Evolutionary conservation across 805 yeast genomes (phyloP).

Genomic region (Blastobotrys parvus): DNA sequence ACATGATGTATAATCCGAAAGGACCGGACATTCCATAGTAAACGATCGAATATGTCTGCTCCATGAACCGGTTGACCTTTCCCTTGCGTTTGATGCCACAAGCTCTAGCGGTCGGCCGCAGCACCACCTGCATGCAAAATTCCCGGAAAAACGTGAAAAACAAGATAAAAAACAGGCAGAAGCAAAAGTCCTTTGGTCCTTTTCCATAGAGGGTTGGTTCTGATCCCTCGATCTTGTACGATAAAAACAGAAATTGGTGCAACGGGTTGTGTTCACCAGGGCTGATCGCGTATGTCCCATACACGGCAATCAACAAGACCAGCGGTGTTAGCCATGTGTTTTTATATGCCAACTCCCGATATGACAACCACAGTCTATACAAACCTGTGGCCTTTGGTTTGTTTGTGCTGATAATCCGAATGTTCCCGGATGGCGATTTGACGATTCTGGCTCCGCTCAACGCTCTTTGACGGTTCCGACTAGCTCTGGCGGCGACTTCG

Average conservation of each 20-base stretch:
- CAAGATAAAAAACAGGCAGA: conserved; percentile 71
- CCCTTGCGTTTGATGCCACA: conserved; percentile 44
- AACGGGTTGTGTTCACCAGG: conserved; percentile 52
- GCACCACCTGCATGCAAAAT: conserved; percentile 73
- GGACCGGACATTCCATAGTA: conserved; percentile 81
- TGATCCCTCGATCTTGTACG: conserved; percentile 52
- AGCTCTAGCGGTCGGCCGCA: conserved; percentile 59
- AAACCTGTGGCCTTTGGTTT: conserved; percentile 8
- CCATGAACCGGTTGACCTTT: conserved; percentile 78
- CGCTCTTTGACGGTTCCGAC: conserved; percentile 31
- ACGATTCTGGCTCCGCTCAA: conserved; percentile 15
- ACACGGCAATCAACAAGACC: conserved; percentile 35
- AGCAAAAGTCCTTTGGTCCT: conserved; percentile 74
- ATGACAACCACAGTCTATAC: conserved; percentile 42
- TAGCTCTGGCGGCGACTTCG: conserved; percentile 33
- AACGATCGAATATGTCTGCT: conserved; percentile 77
- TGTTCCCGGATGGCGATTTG: conserved; percentile 2
- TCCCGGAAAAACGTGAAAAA: conserved; percentile 88
- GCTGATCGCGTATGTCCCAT: conserved; percentile 37
- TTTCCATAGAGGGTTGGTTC: conserved; percentile 60
- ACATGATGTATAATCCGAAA: conserved; percentile 84
- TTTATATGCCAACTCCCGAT: conserved; percentile 47
- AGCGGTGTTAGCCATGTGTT: conserved; percentile 69
- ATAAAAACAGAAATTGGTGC: conserved; percentile 53
- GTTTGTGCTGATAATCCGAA: conserved; percentile 1